Evolutionary conservation across 2,329 filamentous ascomycete genomes (phyloP), one percentile per base, ranked within the genome.

Genomic region (Ceratocystis albifundus): DNA sequence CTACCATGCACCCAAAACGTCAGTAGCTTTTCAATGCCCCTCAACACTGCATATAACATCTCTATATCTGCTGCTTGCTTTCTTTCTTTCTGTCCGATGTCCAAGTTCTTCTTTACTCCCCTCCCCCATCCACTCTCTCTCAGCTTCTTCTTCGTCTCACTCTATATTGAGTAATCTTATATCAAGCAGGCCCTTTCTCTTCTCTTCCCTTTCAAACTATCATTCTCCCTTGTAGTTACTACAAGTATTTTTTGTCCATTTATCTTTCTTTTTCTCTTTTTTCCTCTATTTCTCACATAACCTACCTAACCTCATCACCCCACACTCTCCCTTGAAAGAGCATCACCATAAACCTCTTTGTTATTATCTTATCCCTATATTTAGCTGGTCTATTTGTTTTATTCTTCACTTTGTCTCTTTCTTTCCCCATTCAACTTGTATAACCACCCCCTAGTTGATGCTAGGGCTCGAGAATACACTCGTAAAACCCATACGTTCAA

Each of bases 131-230:
- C 44, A 50, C 32, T 46, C 30, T 20, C 62, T 22, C n/a, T n/a
- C n/a, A n/a, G n/a, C n/a, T n/a, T n/a, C 28, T 46, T 50, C 4
- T 22, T 53, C 28, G n/a, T 63, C 45, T 63, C 32, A 44, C 8
- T 50, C 25, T 48, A 22, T 32, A 44, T 48, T 63, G 55, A 7
- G 20, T 59, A 59, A 32, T 59, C 15, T n/a, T 59, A 59, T 53
- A 53, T 53, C 48, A 53, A 53, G 48, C 48, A 53, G 25, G 48
- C 22, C 48, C 48, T 53, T 53, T 53, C 17, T 30, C 28, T 28
- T 36, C 45, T 50, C 45, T 64, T 46, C 45, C 62, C 20, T 50
- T 50, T 64, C 12, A 4, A 50, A 5, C n/a, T 8, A 64, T 48
- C 41, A 50, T 48, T 46, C 15, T 59, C 55, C 55, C 55, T 59